These are phyloP conservation scores for Diaporthe nobilis DNA, from an alignment of 2,329 filamentous ascomycete species.

Conservation along the genomic window DNA sequence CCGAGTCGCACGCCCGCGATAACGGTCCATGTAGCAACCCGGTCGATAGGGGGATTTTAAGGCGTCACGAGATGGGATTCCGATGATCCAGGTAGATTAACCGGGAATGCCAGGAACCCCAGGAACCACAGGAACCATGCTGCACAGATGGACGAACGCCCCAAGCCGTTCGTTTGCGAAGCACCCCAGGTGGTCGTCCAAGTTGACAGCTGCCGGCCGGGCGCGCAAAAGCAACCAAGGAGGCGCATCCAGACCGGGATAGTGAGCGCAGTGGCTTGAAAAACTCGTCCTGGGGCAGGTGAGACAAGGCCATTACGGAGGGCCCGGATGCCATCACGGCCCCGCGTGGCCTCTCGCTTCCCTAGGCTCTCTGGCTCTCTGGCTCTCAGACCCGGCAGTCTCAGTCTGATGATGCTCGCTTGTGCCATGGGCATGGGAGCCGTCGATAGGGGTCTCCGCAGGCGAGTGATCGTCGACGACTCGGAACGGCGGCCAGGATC, in stretches of 20 bases:
- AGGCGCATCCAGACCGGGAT: slow-evolving; percentile 12
- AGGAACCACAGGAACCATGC: background rate
- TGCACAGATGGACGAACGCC: background rate
- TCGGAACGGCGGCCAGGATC: background rate
- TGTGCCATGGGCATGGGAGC: slow-evolving; percentile 15
- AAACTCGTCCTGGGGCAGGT: background rate
- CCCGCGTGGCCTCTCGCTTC: slow-evolving; percentile 29
- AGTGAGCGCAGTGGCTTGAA: slow-evolving; percentile 15
- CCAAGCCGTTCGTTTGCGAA: background rate
- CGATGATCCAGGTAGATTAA: slow-evolving; percentile 36
- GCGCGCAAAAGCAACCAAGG: slow-evolving; percentile 19
- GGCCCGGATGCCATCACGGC: slow-evolving; percentile 3
- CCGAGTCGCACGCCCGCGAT: slow-evolving; percentile 28
- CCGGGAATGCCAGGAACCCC: background rate
- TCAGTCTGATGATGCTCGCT: slow-evolving; percentile 29
- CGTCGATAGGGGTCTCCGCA: background rate
- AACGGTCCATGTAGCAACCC: slow-evolving; percentile 31
- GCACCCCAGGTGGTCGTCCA: background rate
- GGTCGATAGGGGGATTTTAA: slow-evolving; percentile 19
- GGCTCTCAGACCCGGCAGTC: slow-evolving; percentile 16
- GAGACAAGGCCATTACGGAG: slow-evolving; percentile 25
- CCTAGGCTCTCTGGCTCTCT: slow-evolving; percentile 7
- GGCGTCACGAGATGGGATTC: slow-evolving; percentile 30
- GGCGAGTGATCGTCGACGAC: slow-evolving; percentile 24
- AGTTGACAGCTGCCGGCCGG: slow-evolving; percentile 10